Percentiles rank a stretch among this genome's conserved stretches.
These are phyloP conservation scores for Erodium trifolium DNA, from an alignment of 441 rosid species.

Conservation along the genomic window DNA sequence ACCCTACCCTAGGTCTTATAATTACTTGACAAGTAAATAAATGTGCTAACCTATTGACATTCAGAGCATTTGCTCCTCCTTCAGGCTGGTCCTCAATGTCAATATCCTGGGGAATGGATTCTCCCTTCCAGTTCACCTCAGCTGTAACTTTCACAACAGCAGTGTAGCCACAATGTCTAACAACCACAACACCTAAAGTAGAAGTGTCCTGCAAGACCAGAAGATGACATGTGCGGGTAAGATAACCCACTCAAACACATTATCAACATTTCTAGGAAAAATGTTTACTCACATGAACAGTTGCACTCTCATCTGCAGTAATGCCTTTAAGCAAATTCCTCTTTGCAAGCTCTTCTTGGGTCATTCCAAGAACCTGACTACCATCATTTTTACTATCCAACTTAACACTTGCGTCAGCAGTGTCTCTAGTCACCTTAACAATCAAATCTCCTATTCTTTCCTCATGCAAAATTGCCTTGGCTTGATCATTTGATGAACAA, in stretches of 20 bases:
- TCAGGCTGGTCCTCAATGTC: conserved; percentile 70
- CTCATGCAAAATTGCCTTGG: conserved; percentile 32
- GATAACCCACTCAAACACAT: conserved; percentile 21
- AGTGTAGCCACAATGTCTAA: conserved; percentile 60
- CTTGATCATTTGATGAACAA: conserved; percentile 25
- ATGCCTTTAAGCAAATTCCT: conserved; percentile 76
- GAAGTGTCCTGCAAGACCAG: conserved; percentile 51
- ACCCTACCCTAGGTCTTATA: not conserved
- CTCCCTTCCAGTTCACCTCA: conserved; percentile 43
- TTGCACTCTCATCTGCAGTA: conserved; percentile 80
- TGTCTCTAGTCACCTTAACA: conserved; percentile 50
- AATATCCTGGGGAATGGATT: conserved; percentile 38
- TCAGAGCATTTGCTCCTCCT: conserved; percentile 73
- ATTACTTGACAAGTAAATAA: conserved; percentile 4
- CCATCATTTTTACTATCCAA: conserved; percentile 66
- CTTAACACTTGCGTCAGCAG: conserved; percentile 57
- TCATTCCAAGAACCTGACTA: conserved; percentile 45
- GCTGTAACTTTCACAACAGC: conserved; percentile 53
- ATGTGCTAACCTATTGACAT: conserved; percentile 55
- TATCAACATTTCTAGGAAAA: conserved; percentile 21
- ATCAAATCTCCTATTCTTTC: conserved; percentile 54
- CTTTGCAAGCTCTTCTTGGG: conserved; percentile 49
- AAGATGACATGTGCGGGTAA: conserved; percentile 24
- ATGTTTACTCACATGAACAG: conserved; percentile 52
- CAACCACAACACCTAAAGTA: conserved; percentile 64